A percentile compares a stretch with the other conserved stretches of the same genome.
phyloP scores from a whole-genome alignment of 2,329 filamentous ascomycete species.

The Leptographium galeiforme region DNA sequence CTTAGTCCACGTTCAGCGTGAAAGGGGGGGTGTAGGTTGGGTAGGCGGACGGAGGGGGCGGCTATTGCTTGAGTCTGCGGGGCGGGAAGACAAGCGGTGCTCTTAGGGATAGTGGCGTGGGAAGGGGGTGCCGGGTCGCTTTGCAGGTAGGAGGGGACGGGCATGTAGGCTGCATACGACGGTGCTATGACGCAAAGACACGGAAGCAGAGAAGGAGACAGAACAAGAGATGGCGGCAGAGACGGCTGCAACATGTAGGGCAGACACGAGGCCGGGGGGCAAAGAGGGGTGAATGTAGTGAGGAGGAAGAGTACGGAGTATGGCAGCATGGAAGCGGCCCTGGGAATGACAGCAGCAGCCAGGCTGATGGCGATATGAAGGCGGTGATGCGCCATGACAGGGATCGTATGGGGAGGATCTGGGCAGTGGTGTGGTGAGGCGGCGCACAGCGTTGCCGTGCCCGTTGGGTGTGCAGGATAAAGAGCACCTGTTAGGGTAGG shows the following conservation, averaged over 20 bases:
- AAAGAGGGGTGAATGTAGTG: not conserved
- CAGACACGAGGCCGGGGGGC: not conserved
- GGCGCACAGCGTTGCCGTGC: too few relatives aligned
- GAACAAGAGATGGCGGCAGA: not conserved
- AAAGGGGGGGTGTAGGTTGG: not conserved
- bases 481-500: not conserved
- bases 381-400: not conserved
- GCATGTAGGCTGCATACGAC: too few relatives aligned
- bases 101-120: not conserved
- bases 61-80: not conserved
- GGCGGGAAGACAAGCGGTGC: not conserved
- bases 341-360: not conserved
- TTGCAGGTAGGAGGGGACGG: not conserved
- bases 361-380: slow-evolving; percentile 1
- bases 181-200: not conserved
- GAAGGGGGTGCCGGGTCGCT: too few relatives aligned
- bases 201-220: too few relatives aligned
- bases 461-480: too few relatives aligned
- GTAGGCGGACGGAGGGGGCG: not conserved
- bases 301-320: not conserved
- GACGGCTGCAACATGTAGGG: not conserved
- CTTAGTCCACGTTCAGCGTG: not conserved
- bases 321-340: not conserved
- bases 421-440: too few relatives aligned
- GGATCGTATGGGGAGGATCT: not conserved